Percentiles rank a stretch among this genome's conserved stretches.
These are phyloP conservation scores for Thelonectria olida DNA, from an alignment of 2,329 filamentous ascomycete species.

Conservation along the genomic window DNA sequence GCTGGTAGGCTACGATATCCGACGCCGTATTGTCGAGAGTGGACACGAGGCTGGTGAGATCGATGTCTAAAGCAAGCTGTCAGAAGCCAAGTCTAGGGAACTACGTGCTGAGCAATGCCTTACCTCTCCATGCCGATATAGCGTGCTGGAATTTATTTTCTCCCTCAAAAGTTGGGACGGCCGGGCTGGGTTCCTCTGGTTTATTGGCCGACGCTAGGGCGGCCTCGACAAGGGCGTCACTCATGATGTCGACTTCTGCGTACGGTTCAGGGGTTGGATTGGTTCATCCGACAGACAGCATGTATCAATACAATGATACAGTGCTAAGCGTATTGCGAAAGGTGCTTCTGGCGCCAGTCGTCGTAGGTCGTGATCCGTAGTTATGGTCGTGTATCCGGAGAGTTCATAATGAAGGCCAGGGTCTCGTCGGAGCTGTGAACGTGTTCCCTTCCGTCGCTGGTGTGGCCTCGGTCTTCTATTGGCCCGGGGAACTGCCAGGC, in stretches of 20 bases:
- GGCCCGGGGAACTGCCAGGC: conserved; percentile 36
- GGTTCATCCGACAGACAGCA: conserved; percentile 29
- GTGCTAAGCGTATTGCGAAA: conserved; percentile 13
- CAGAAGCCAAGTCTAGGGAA: conserved; percentile 20
- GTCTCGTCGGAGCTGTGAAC: conserved; percentile 28
- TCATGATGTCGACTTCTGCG: conserved; percentile 40
- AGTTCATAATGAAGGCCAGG: conserved; percentile 14
- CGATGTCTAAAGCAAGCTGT: conserved; percentile 71
- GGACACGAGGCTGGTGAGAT: conserved; percentile 83
- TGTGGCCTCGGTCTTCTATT: conserved; percentile 32
- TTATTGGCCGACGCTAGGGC: conserved; percentile 35
- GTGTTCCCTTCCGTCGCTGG: conserved; percentile 36
- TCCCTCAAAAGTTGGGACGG: conserved; percentile 55
- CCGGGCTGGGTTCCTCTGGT: conserved; percentile 33
- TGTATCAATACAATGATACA: conserved; percentile 18
- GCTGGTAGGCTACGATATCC: conserved; percentile 91
- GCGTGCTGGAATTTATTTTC: conserved; percentile 97
- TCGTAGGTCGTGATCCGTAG: conserved; percentile 16
- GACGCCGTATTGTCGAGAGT: conserved; percentile 93
- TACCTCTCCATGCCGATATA: conserved; percentile 96
- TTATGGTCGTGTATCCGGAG: neutral
- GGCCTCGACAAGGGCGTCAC: conserved; percentile 44
- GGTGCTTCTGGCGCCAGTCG: conserved; percentile 1
- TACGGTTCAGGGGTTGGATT: conserved; percentile 16
- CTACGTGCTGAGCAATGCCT: conserved; percentile 17